Evolutionary conservation across 2,329 filamentous ascomycete genomes (phyloP).

Genomic region (Botrytis cinerea): DNA sequence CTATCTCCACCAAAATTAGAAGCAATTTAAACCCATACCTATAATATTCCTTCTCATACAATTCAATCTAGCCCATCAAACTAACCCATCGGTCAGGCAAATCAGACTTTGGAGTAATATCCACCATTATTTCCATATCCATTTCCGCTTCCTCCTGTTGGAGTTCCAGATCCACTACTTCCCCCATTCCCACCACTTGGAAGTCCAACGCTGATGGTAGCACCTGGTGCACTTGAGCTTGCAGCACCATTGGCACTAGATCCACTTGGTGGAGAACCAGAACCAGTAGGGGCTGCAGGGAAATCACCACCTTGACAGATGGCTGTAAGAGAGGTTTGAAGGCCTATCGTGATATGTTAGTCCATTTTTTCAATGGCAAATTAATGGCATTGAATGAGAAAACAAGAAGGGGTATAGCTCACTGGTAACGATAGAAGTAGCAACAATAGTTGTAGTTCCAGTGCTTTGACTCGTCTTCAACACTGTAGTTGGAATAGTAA

Average conservation of each 20-base stretch:
- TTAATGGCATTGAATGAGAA: background rate
- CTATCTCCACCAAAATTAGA: background rate
- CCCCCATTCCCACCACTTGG: background rate
- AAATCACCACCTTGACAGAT: background rate
- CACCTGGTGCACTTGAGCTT: conserved; percentile 6
- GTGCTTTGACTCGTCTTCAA: conserved; percentile 16
- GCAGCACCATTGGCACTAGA: conserved; percentile 13
- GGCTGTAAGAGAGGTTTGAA: conserved; percentile 9
- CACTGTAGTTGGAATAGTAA: conserved; percentile 14
- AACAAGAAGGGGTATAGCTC: background rate
- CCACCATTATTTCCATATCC: background rate
- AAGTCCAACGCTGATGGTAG: conserved; percentile 1
- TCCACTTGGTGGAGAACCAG: conserved; percentile 4
- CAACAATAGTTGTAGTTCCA: conserved; percentile 3
- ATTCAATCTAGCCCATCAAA: background rate
- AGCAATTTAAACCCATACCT: background rate
- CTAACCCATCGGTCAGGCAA: too few species aligned
- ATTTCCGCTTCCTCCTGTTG: background rate
- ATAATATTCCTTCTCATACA: background rate
- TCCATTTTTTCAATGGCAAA: background rate
- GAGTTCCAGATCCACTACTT: background rate
- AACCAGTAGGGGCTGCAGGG: background rate
- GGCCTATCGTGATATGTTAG: background rate
- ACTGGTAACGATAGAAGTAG: conserved; percentile 4
- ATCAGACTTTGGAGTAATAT: conserved; percentile 9